Conservation (phyloP, 2,329 filamentous ascomycete genomes). For the Arachnomyces sp. region DNA sequence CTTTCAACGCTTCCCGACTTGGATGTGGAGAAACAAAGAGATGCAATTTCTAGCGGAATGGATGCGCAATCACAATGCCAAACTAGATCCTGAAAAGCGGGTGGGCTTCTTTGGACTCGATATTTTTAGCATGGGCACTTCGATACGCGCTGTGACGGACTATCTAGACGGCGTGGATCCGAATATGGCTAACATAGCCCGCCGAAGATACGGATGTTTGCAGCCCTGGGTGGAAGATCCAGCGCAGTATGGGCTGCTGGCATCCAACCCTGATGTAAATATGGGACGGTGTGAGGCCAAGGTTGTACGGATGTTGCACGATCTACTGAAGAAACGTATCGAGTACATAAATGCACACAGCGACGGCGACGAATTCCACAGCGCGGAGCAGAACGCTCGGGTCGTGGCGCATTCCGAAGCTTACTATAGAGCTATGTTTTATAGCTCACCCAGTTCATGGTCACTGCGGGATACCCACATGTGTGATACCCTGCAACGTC, state of each 20-base stretch:
- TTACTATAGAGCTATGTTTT: conserved; percentile 48
- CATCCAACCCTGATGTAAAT: conserved; percentile 24
- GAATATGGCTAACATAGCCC: conserved; percentile 35
- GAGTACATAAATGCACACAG: conserved; percentile 28
- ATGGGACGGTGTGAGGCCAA: conserved; percentile 39
- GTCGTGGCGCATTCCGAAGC: conserved; percentile 42
- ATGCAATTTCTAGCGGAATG: conserved; percentile 45
- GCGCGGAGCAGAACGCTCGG: conserved; percentile 44
- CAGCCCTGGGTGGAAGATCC: conserved; percentile 44
- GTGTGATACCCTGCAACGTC: conserved; percentile 40
- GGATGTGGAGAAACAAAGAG: conserved; percentile 50
- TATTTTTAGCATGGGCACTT: conserved; percentile 42
- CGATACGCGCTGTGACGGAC: conserved; percentile 39
- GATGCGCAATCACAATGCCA: conserved; percentile 39
- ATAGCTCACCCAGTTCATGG: conserved; percentile 42
- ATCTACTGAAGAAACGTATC: conserved; percentile 36
- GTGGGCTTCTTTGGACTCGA: conserved; percentile 46
- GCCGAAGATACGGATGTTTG: conserved; percentile 39
- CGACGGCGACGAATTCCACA: conserved; percentile 42
- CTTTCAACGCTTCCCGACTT: conserved; percentile 46
- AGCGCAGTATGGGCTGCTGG: conserved; percentile 38
- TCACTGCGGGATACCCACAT: conserved; percentile 46
- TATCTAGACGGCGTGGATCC: conserved; percentile 43
- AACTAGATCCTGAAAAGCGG: conserved; percentile 21
- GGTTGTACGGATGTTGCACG: conserved; percentile 39